phyloP scores from a whole-genome alignment of 1,139 yeast species.

The Sugiyamaella castrensis region DNA sequence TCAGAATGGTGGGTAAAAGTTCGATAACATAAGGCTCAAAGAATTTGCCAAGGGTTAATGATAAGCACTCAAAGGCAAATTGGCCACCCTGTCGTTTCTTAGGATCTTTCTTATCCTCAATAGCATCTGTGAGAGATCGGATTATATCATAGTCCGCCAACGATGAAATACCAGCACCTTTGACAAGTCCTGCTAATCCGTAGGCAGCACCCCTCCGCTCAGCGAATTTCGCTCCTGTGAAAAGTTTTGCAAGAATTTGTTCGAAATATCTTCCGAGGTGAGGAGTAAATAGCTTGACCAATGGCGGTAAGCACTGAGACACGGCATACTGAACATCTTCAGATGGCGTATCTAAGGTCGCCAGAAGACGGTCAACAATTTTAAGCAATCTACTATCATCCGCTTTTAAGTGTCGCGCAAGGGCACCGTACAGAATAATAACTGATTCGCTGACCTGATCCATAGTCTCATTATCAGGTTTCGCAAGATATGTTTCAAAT shows the following conservation, averaged over 20 bases:
- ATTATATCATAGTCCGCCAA: constrained; percentile 74
- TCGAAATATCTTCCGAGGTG: constrained; percentile 56
- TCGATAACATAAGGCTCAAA: constrained; percentile 96
- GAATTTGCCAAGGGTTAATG: constrained; percentile 65
- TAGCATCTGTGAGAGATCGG: constrained; percentile 73
- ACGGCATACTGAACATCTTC: constrained; percentile 87
- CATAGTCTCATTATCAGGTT: constrained; percentile 39
- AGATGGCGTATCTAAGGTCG: constrained; percentile 81
- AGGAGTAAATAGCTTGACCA: constrained; percentile 56
- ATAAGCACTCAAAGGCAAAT: constrained; percentile 79
- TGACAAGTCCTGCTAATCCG: constrained; percentile 89
- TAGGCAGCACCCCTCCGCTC: constrained; percentile 91
- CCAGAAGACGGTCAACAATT: constrained; percentile 66
- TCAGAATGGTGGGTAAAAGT: constrained; percentile 74
- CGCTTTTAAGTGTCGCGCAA: constrained; percentile 72
- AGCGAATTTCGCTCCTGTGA: constrained; percentile 50
- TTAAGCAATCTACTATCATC: constrained; percentile 60
- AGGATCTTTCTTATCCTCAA: constrained; percentile 79
- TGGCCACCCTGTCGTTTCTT: constrained; percentile 85
- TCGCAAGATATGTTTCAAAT: constrained; percentile 58
- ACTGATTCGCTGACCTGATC: constrained; percentile 74
- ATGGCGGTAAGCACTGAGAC: constrained; percentile 79
- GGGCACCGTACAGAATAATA: constrained; percentile 80
- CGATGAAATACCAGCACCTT: constrained; percentile 82
- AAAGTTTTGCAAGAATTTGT: constrained; percentile 55